Base-by-base conservation (phyloP, 768 basidiomycete species). In the Pleurotus ostreatus region DNA sequence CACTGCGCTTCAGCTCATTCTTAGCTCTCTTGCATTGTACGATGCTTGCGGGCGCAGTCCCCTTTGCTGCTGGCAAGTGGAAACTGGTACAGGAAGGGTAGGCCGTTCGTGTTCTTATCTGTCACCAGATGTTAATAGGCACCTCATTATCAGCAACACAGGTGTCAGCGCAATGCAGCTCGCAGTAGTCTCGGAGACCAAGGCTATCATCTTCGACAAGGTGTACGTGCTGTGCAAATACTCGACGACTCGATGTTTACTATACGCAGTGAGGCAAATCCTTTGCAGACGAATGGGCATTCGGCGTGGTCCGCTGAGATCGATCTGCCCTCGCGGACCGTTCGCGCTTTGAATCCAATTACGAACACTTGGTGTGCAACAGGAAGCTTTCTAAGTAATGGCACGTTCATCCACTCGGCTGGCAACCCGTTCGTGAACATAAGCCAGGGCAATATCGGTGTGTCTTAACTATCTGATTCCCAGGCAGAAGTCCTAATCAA, bases 291-390 rank as follows among this genome's bases (percentile, higher is more conserved):
- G 53, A 67, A 77, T 47, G 73, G 71, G 1, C 76, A 77, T 58
- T 64, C 74, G 18, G 78, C 78, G 4, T 78, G 78, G 78, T 75
- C 72, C 38, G 74, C 73, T 8, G 64, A 79, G 13, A 71, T 76
- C 61, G 68, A 78, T 55, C 58, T 79, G 6, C 66, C 71, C 55
- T 76, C 75, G 2, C 71, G 75, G 37, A 69, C 65, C 7, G 68
- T 70, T 1, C 68, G 70, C 9, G 65, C 74, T 7, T 56, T 75
- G 7, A 62, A 69, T 44, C 61, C 74, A 15, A 49, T 69, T 5
- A 68, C 71, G 13, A 70, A 78, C 57, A 69, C 68, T 20, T 77
- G 74, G 63, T 77, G 76, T 61, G 77, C 73, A 1, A 73, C 72
- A 30, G 75, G 75, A 13, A 71, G 70, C 2, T 71, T 76, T 51